Base-by-base conservation (phyloP, 371 early-diverging fungal genomes). In the Mortierella sp. region DNA sequence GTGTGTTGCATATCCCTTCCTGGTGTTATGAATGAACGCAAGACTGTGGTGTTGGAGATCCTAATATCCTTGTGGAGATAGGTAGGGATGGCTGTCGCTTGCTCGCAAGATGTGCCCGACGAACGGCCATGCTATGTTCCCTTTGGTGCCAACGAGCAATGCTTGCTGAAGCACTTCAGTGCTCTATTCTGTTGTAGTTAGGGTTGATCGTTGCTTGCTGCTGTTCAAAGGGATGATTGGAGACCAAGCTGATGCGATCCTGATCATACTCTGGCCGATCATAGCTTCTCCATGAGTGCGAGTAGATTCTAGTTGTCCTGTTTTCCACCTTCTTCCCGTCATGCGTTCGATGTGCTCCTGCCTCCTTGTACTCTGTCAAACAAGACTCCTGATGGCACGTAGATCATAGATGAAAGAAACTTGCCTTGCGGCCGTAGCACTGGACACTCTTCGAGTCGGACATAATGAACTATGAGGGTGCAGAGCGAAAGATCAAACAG, bases 371-470 rank as follows among this genome's bases (percentile, higher is more conserved):
- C 8, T 29, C 50, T 50, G 50, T 25, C n/a, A 45, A 7, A 10
- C 1, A 34, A 34, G 34, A 31, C 28, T 39, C 55, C 29, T 55
- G 48, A 47, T 55, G 27, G 28, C 48, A 19, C 7, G 37, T 28
- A 28, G 34, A 27, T 13, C 34, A 19, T 21, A 8, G 40, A n/a
- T 24, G 43, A 27, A 37, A 22, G n/a, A 59, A 60, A 74, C 74
- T 74, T 74, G 74, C 74, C 74, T 74, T 74, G 74, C 74, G 74
- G 67, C 74, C 74, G 74, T 74, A 74, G 74, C 74, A 74, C 74
- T 74, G 74, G 58, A 74, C 74, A 67, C 74, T 74, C 74, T 74
- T 72, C 61, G 72, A 72, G 72, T 72, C 72, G 46, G 71, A 72
- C 72, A 72, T 72, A 61, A 62, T 72, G 73, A 72, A 54, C 62